Evolutionary conservation across 1,284 basidiomycete genomes (phyloP).

Genomic region (Chalciporus sp.): DNA sequence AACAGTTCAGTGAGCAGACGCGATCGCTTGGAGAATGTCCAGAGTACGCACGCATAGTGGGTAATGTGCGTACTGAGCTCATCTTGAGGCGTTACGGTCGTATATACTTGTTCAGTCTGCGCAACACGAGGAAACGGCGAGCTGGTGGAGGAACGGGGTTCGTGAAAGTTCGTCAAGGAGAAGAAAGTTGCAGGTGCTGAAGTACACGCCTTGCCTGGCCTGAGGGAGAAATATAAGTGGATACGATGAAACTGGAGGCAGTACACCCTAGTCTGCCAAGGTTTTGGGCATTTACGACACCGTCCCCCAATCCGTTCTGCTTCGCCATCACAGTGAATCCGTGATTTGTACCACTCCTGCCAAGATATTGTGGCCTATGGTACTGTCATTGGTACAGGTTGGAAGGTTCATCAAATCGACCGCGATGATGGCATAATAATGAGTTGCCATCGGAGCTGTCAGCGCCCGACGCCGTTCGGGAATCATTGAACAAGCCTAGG

Average conservation of each 20-base stretch:
- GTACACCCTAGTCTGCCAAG: constrained; percentile 12
- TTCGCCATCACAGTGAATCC: neutral
- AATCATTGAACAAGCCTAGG: neutral
- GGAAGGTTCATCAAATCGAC: neutral
- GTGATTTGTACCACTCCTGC: neutral
- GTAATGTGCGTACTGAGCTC: constrained; percentile 10
- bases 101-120: constrained; percentile 1
- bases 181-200: neutral
- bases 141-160: neutral
- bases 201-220: neutral
- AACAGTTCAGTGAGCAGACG: constrained; percentile 7
- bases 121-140: constrained; percentile 7
- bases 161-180: constrained; percentile 5
- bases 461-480: neutral
- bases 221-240: constrained; percentile 10
- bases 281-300: neutral
- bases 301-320: neutral
- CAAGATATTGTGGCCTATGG: too few relatives aligned
- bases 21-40: neutral
- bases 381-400: neutral
- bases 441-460: neutral
- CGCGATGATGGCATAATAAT: too few relatives aligned
- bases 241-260: neutral
- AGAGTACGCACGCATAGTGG: constrained; percentile 6
- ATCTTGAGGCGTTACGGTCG: constrained; percentile 11